These are phyloP conservation scores for Xylaria digitata DNA, from an alignment of 2,329 filamentous ascomycete species.

Conservation along the genomic window DNA sequence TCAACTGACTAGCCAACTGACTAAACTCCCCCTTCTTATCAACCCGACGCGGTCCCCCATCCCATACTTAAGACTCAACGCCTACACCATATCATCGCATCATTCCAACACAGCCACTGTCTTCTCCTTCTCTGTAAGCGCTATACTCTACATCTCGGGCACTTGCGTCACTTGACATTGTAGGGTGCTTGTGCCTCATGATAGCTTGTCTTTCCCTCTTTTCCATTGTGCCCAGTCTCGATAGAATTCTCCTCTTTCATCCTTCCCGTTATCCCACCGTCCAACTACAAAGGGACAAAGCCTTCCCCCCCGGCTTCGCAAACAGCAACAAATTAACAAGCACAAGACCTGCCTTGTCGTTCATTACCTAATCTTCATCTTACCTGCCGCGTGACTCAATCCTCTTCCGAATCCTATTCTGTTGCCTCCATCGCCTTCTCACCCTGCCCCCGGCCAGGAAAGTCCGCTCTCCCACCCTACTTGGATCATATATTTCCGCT, in stretches of 20 bases:
- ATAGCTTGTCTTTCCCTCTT: background rate
- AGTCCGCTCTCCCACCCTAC: slow-evolving; percentile 29
- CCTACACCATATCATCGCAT: slow-evolving; percentile 5
- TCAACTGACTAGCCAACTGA: background rate
- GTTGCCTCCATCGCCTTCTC: slow-evolving; percentile 37
- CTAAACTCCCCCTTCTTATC: too few species aligned
- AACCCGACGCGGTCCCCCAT: too few species aligned
- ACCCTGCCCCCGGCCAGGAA: slow-evolving; percentile 29
- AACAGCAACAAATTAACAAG: slow-evolving; percentile 40
- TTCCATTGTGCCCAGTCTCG: slow-evolving; percentile 9
- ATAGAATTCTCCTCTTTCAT: slow-evolving; percentile 36
- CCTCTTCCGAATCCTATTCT: slow-evolving; percentile 12
- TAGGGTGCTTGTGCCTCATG: slow-evolving; percentile 11
- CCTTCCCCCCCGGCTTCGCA: slow-evolving; percentile 34
- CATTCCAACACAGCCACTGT: slow-evolving; percentile 23
- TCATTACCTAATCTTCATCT: slow-evolving; percentile 45
- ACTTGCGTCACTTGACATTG: slow-evolving; percentile 43
- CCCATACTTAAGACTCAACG: background rate
- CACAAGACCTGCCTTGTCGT: slow-evolving; percentile 35
- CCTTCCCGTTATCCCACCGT: slow-evolving; percentile 4
- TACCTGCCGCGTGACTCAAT: slow-evolving; percentile 41
- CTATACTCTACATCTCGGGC: background rate
- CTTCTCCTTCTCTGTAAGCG: slow-evolving; percentile 5
- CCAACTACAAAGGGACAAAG: slow-evolving; percentile 36
- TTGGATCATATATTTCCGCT: slow-evolving; percentile 23